Base-by-base conservation (phyloP, 345 rosid genomes). In the Eucalyptus urophylla region DNA sequence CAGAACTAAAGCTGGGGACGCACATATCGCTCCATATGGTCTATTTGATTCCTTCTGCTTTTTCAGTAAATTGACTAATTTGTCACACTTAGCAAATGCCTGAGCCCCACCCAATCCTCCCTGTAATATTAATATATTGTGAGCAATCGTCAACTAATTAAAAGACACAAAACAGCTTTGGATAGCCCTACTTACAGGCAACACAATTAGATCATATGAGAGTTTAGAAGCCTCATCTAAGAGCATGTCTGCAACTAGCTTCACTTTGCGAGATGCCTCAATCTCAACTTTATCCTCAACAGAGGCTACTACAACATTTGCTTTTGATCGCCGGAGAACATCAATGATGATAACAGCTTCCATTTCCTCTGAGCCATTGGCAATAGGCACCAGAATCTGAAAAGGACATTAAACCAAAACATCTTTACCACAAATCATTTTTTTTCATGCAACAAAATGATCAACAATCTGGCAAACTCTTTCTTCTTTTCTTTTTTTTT, bases 21-120 rank as follows among this genome's bases (percentile, higher is more conserved):
- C 98, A 92, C 99, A 98, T 50, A 96, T 95, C n/a, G 98, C 99
- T 88, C 97, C 99, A 88, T 98, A 98, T 31, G 97, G 98, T 91
- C 90, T 93, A 93, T 95, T 95, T 86, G 95, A 91, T 89, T 95
- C 98, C 76, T 89, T 92, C 88, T 97, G 99, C 93, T 91, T 95
- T 93, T 96, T 95, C 58, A 98, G 93, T 93, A 97, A 88, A 88
- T 91, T 92, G 91, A 97, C 98, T 94, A 98, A 93, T 88, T 95
- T 95, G 86, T 95, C 98, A 5, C 97, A 95, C 80, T 91, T 94
- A 13, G 99, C 93, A 92, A 97, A 97, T 92, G 97, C 95, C 94
- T 96, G 95, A 65, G 99, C 98, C 67, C 99, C 99, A 88, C 97
- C 99, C 29, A 97, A 93, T 89, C 99, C 99, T 89, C 98, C 99